These are phyloP conservation scores for Cercospora sp. DNA, from an alignment of 2,329 filamentous ascomycete genomes.

Conservation along the genomic window DNA sequence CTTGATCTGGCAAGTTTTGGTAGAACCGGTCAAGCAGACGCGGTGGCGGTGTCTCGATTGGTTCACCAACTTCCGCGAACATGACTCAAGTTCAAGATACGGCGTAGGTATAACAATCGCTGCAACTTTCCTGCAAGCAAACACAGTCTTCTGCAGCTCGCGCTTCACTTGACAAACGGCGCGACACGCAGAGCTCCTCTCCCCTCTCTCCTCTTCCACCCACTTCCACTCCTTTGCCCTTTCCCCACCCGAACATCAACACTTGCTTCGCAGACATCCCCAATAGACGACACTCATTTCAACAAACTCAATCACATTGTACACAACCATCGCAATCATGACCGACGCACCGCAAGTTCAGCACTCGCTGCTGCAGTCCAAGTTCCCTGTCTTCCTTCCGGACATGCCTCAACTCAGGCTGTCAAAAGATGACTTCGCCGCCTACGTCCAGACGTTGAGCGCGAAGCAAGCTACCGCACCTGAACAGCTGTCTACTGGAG, in stretches of 20 bases:
- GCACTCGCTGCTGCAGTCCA: conserved; percentile 24
- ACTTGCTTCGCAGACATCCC: neutral
- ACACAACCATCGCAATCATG: neutral
- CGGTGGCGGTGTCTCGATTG: conserved; percentile 2
- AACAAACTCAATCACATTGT: neutral
- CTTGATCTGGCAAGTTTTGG: neutral
- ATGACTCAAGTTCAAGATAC: neutral
- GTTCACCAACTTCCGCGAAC: neutral
- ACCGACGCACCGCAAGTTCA: neutral
- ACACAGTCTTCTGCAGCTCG: neutral
- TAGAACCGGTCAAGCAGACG: neutral
- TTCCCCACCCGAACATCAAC: neutral
- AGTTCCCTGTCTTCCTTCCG: conserved; percentile 28
- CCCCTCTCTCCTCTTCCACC: neutral
- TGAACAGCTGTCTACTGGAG: neutral
- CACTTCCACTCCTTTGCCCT: neutral
- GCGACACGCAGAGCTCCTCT: neutral
- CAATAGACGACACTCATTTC: neutral
- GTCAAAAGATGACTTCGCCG: conserved; percentile 21
- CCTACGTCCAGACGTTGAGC: conserved; percentile 14
- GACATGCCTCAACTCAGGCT: conserved; percentile 26
- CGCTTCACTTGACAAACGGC: neutral
- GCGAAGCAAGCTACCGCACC: neutral
- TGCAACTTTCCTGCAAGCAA: neutral
- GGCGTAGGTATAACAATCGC: neutral